phyloP scores from a whole-genome alignment of 345 rosid species.

The Aquilaria malaccensis region DNA sequence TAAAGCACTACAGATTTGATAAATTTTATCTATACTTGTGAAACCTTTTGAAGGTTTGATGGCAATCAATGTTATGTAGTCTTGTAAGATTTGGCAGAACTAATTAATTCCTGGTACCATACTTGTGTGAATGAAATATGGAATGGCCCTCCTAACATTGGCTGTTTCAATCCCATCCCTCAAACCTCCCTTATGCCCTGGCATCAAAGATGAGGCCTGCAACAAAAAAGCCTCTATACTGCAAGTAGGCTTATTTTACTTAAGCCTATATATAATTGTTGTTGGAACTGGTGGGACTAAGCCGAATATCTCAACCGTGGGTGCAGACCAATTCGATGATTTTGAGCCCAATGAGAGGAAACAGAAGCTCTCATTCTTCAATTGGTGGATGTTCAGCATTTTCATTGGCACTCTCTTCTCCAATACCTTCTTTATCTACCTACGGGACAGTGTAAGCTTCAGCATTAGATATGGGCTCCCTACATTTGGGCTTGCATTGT shows the following conservation, averaged over 20 bases:
- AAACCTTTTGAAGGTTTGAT: neutral
- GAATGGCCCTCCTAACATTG: conserved; percentile 46
- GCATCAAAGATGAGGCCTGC: conserved; percentile 25
- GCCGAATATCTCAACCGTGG: conserved; percentile 62
- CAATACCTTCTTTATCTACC: conserved; percentile 41
- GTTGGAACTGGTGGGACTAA: conserved; percentile 54
- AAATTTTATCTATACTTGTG: neutral
- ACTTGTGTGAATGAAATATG: conserved; percentile 26
- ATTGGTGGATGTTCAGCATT: conserved; percentile 68
- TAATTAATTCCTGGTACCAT: too few species aligned
- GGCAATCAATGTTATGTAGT: neutral
- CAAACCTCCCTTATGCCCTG: conserved; percentile 42
- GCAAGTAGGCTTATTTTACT: conserved; percentile 35
- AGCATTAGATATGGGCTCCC: conserved; percentile 46
- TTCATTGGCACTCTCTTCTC: conserved; percentile 56
- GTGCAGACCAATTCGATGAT: conserved; percentile 68
- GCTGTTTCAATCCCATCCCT: conserved; percentile 38
- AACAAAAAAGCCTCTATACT: conserved; percentile 21
- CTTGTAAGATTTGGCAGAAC: too few species aligned
- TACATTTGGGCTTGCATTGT: conserved; percentile 30
- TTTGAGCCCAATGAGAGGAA: conserved; percentile 45
- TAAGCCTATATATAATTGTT: conserved; percentile 41
- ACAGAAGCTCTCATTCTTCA: conserved; percentile 60
- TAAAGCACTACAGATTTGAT: conserved; percentile 4
- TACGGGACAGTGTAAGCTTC: conserved; percentile 47